Percentiles rank a stretch among this genome's conserved stretches.
Conservation (phyloP, 2,329 filamentous ascomycete species). For the Xylariaceae sp. region DNA sequence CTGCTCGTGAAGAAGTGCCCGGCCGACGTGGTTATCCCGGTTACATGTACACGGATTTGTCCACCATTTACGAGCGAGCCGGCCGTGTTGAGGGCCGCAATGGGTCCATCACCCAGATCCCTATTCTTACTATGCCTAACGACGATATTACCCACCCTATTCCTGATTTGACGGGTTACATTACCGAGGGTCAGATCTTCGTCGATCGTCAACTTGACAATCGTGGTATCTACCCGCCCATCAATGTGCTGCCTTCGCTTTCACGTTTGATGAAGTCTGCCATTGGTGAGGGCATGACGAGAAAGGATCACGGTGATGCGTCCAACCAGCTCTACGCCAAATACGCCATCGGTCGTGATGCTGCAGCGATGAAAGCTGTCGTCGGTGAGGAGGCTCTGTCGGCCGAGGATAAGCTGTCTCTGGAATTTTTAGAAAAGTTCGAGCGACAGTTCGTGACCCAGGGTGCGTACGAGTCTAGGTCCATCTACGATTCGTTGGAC, state of each 20-base stretch:
- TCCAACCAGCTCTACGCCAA: slow-evolving; percentile 99
- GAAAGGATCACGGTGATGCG: slow-evolving; percentile 95
- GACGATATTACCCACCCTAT: slow-evolving; percentile 99
- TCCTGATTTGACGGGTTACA: slow-evolving; percentile 97
- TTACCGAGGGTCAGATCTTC: slow-evolving; percentile 98
- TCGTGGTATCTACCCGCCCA: slow-evolving; percentile 96
- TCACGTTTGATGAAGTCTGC: slow-evolving; percentile 99
- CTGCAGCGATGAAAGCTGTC: slow-evolving; percentile 98
- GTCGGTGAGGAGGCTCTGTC: slow-evolving; percentile 97
- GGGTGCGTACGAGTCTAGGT: slow-evolving; percentile 85
- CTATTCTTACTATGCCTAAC: slow-evolving; percentile 99
- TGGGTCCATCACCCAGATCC: slow-evolving; percentile 98
- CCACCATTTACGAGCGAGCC: slow-evolving; percentile 98
- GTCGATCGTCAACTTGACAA: slow-evolving; percentile 91
- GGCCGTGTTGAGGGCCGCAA: slow-evolving; percentile 96
- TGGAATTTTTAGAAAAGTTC: slow-evolving; percentile 98
- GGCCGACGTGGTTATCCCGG: slow-evolving; percentile 98
- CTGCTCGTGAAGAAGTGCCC: slow-evolving; percentile 96
- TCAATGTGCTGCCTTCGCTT: slow-evolving; percentile 96
- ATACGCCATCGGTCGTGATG: slow-evolving; percentile 98
- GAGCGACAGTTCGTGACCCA: slow-evolving; percentile 93
- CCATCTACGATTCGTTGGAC: slow-evolving; percentile 90
- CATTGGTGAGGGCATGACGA: slow-evolving; percentile 94
- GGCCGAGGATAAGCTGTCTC: slow-evolving; percentile 91
- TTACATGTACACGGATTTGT: slow-evolving; percentile 99